Percentiles rank a stretch among this genome's conserved stretches.
Evolutionary conservation across 108 stramenopile species (phyloP).

Genomic region (Conticribra weissflogii): DNA sequence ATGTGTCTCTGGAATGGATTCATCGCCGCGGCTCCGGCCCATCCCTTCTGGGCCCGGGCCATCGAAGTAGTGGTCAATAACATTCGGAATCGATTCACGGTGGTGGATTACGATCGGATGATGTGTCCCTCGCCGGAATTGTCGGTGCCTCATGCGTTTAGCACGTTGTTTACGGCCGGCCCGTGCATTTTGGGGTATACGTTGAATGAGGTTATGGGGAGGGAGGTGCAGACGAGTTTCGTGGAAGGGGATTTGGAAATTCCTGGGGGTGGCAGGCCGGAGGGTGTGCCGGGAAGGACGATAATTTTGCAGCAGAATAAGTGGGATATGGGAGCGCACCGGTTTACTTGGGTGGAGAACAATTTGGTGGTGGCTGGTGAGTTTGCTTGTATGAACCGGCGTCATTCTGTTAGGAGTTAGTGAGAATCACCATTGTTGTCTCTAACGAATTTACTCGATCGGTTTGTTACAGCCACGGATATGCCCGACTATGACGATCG

Average conservation of each 20-base stretch:
- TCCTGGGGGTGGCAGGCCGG: not conserved
- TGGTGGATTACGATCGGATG: constrained; percentile 68
- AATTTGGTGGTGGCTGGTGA: constrained; percentile 56
- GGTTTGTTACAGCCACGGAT: constrained; percentile 51
- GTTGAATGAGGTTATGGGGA: constrained; percentile 59
- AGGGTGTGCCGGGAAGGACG: constrained; percentile 57
- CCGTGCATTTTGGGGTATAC: constrained; percentile 65
- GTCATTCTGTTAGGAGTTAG: not conserved
- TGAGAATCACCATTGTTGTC: not conserved
- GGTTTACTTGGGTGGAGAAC: constrained; percentile 62
- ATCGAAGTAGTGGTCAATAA: constrained; percentile 70
- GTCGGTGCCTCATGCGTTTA: constrained; percentile 50
- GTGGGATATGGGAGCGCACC: constrained; percentile 68
- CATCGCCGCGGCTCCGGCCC: constrained; percentile 64
- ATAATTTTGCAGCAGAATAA: constrained; percentile 66
- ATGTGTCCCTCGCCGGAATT: constrained; percentile 58
- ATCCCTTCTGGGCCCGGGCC: constrained; percentile 55
- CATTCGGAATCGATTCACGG: constrained; percentile 71
- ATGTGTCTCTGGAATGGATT: constrained; percentile 76
- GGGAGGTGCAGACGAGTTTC: constrained; percentile 52
- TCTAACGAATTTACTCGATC: not conserved
- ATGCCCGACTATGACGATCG: constrained; percentile 77
- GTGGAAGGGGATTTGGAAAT: constrained; percentile 51
- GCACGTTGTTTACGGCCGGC: constrained; percentile 63
- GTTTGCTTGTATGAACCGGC: not conserved